These are phyloP conservation scores for Avena sativa DNA, from an alignment of 176 grass and related monocot species.

Conservation along the genomic window DNA sequence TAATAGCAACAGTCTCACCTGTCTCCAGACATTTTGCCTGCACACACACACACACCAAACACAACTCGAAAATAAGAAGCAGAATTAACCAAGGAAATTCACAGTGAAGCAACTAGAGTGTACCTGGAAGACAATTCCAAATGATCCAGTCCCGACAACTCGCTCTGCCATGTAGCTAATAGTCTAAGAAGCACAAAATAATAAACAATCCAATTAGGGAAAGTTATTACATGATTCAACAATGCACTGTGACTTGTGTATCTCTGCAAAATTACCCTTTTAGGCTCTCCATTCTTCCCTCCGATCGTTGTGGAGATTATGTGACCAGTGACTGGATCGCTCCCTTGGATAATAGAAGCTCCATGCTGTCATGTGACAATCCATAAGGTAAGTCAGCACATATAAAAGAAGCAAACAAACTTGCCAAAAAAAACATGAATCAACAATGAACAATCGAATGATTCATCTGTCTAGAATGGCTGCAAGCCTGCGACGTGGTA, in stretches of 20 bases:
- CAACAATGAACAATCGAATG: not conserved
- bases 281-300: constrained; percentile 90
- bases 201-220: constrained; percentile 15
- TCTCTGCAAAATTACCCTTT: constrained; percentile 56
- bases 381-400: constrained; percentile 19
- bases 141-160: constrained; percentile 88
- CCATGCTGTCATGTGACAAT: constrained; percentile 50
- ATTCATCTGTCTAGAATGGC: not conserved
- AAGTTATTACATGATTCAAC: not conserved
- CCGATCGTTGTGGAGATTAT: constrained; percentile 95
- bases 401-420: constrained; percentile 18
- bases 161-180: constrained; percentile 97
- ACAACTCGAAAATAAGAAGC: not conserved
- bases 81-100: not conserved
- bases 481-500: not conserved
- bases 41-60: constrained; percentile 35
- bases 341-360: constrained; percentile 63
- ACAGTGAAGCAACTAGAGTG: constrained; percentile 1
- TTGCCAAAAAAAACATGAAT: not conserved
- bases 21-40: constrained; percentile 97
- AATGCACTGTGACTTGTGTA: not conserved
- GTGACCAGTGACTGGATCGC: constrained; percentile 72
- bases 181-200: constrained; percentile 52
- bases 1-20: constrained; percentile 86
- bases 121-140: constrained; percentile 94